Base-by-base conservation (phyloP, 192 early-diverging fungal species). In the Backusella sp. region DNA sequence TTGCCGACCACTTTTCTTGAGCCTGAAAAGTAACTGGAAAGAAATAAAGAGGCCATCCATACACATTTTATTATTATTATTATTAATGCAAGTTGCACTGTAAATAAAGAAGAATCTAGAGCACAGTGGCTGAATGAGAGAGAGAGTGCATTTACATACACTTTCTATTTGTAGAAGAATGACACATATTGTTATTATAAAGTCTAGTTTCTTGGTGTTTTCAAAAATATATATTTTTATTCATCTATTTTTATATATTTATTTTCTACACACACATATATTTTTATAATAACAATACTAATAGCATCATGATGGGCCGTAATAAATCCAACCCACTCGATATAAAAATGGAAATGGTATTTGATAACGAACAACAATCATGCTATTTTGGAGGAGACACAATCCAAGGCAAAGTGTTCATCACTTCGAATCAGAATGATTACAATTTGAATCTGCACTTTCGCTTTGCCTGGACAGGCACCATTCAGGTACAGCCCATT, bases 1-100 rank as follows among this genome's bases (percentile, higher is more conserved):
- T 65, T 82, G n/a, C 81, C 81, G 3, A n/a, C 46, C 8, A 46
- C 68, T 23, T 15, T 46, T 28, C 52, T 77, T 32, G 36, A 65
- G 17, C 23, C 4, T 37, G 21, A 30, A 39, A 70, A 23, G 11
- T 14, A 6, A 56, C 3, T 30, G 39, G 52, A 59, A 4, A 39
- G 30, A 19, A 65, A 41, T 21, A 39, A 14, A 59, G 32, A 32
- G 23, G 4, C 35, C 11, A 3, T 3, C 32, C 32, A 32, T 32
- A 32, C 3, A 32, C 3, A 32, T 32, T 32, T 32, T 32, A 32
- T 32, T 32, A 32, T 14, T 70, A 26, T 44, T 42, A 46, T 26
- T 17, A 65, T 28, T 49, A n/a, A 34, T 34, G 72, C 12, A 62
- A 62, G 1, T 62, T 21, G 8, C n/a, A 56, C 12, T 44, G 53